Conservation (phyloP, 805 yeast species). For the Nakazawaea ernobii region DNA sequence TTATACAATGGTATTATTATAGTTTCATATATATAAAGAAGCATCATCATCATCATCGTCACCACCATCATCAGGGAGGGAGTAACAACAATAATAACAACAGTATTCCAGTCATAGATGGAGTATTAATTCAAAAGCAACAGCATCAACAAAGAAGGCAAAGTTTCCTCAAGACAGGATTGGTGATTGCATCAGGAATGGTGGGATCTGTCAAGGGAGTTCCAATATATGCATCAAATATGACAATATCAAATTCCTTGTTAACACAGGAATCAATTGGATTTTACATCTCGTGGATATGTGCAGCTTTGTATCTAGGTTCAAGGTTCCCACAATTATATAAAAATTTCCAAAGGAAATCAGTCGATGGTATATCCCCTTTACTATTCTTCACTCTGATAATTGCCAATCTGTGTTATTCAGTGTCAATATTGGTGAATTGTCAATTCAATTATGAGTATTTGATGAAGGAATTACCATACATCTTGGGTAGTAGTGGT, state of each 20-base stretch:
- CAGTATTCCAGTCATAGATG: slow-evolving; percentile 2
- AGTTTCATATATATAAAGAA: not conserved
- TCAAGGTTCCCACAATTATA: slow-evolving; percentile 82
- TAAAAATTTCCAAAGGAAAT: slow-evolving; percentile 71
- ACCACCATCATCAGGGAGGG: not conserved
- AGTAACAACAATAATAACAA: not conserved
- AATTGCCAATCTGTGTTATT: slow-evolving; percentile 71
- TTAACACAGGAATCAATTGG: slow-evolving; percentile 28
- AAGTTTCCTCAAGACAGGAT: not conserved
- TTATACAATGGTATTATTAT: slow-evolving; percentile 56
- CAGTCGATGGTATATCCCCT: slow-evolving; percentile 85
- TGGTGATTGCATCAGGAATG: slow-evolving; percentile 1
- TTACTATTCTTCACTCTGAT: slow-evolving; percentile 74
- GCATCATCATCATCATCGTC: slow-evolving; percentile 4
- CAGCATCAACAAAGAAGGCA: not conserved
- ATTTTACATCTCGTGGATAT: slow-evolving; percentile 62
- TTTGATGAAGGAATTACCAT: slow-evolving; percentile 69
- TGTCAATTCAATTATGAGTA: slow-evolving; percentile 48
- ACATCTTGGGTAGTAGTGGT: slow-evolving; percentile 79
- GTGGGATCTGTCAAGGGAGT: slow-evolving; percentile 3
- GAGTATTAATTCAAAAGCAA: not conserved
- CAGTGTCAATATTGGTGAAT: slow-evolving; percentile 65
- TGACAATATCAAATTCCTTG: not conserved
- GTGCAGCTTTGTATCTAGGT: slow-evolving; percentile 67
- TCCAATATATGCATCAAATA: not conserved